Evolutionary conservation across 2,329 filamentous ascomycete genomes (phyloP).

Genomic region (Colletotrichum siamense): DNA sequence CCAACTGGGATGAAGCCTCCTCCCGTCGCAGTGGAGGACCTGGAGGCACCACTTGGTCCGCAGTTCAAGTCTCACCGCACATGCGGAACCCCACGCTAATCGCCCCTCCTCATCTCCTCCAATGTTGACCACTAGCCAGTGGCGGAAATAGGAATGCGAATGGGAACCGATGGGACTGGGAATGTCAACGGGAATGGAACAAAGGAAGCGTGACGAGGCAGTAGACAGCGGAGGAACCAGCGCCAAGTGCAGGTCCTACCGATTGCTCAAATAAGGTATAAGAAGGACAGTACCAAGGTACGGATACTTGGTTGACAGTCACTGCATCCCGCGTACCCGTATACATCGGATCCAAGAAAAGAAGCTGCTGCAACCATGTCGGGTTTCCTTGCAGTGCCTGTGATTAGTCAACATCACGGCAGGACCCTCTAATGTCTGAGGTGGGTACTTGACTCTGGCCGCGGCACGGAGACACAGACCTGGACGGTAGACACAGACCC

Average conservation of each 20-base stretch:
- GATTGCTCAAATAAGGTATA: background rate
- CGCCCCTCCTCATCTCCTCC: background rate
- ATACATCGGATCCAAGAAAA: background rate
- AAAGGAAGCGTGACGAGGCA: background rate
- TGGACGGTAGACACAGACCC: background rate
- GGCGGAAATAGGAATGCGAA: background rate
- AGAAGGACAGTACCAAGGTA: background rate
- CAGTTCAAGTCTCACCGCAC: background rate
- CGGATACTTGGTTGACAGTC: background rate
- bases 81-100: constrained; percentile 1
- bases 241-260: background rate
- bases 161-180: background rate
- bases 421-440: background rate
- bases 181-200: background rate
- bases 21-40: background rate
- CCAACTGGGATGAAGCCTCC: background rate
- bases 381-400: background rate
- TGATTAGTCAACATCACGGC: background rate
- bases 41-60: background rate
- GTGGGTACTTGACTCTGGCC: background rate
- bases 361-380: background rate
- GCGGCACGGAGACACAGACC: background rate
- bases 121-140: background rate
- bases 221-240: background rate
- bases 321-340: background rate